Evolutionary conservation across 345 rosid genomes (phyloP), one percentile per base, ranked within the genome.

Genomic region (Euclidium syriacum): DNA sequence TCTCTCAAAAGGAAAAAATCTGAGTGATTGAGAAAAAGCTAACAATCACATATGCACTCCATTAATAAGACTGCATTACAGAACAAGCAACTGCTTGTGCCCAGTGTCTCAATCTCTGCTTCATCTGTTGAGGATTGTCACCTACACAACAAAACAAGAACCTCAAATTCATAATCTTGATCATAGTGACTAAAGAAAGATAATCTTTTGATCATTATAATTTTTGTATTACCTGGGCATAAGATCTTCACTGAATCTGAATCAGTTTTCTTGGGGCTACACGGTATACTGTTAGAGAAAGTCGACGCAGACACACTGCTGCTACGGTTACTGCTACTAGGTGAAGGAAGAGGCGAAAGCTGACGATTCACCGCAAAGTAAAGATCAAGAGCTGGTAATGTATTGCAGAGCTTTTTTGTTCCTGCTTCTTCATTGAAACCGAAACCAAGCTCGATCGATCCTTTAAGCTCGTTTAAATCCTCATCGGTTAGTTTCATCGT

Each of bases 81-180:
- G 98, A 88, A 59, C 98, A 91, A 12, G 98, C 98, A 48, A 91
- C 96, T 1, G 96, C 98, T 73, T 90, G 96, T n/a, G 97, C 97
- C 97, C 96, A 90, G 58, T 85, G 91, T 82, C 94, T 85, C 55
- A 91, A 60, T 74, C 81, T 88, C 22, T 81, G 80, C 81, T 91
- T 88, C 70, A 91, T 85, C 53, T 77, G 84, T 57, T 80, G 75
- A 44, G 81, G 78, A 74, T 77, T 26, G 22, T 77, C 78, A 1
- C 74, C 75, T 64, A 33, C 49, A 24, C 36, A 18, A 12, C 32
- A 51, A 25, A 26, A 7, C 1, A 20, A 1, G 47, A 47, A 27
- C n/a, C n/a, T 27, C 39, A 55, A 35, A 24, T 11, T 20, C 36
- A 44, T 55, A 23, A 27, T 38, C 55, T 46, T 44, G 14, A 43